Evolutionary conservation across 2,329 filamentous ascomycete species (phyloP).

Genomic region (Trichoderma sp.): DNA sequence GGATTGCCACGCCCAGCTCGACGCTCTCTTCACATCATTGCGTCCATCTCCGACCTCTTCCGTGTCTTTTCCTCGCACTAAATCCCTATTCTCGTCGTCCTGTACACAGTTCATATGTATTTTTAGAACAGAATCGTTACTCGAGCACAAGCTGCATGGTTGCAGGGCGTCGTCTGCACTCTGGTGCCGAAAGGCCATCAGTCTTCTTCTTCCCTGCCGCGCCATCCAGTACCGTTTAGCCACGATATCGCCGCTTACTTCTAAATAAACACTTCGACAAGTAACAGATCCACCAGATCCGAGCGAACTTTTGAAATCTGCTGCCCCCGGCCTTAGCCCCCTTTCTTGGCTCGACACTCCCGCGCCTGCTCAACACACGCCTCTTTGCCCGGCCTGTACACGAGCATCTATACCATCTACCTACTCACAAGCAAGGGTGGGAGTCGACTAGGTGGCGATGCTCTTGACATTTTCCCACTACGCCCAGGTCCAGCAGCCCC

Average conservation of each 20-base stretch:
- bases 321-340: not conserved
- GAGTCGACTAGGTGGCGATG: slow-evolving; percentile 26
- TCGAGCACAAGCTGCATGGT: not conserved
- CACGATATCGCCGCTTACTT: not conserved
- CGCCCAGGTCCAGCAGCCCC: slow-evolving; percentile 28
- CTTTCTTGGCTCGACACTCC: not conserved
- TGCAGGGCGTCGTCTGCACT: slow-evolving; percentile 7
- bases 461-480: slow-evolving; percentile 32
- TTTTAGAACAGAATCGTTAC: not conserved
- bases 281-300: not conserved
- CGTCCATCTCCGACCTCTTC: slow-evolving; percentile 13
- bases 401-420: not conserved
- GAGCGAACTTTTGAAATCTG: not conserved
- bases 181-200: slow-evolving; percentile 3
- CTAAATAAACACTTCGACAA: not conserved
- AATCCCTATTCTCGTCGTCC: slow-evolving; percentile 13
- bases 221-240: not conserved
- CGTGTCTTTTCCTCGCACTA: not conserved
- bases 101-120: not conserved
- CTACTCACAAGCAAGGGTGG: not conserved
- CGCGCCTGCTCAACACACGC: slow-evolving; percentile 13
- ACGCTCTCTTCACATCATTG: not conserved
- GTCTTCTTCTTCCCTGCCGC: slow-evolving; percentile 3
- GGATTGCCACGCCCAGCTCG: not conserved
- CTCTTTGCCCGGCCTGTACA: not conserved